Evolutionary conservation across 2,329 filamentous ascomycete species (phyloP).

Genomic region (Fusarium buxicola): DNA sequence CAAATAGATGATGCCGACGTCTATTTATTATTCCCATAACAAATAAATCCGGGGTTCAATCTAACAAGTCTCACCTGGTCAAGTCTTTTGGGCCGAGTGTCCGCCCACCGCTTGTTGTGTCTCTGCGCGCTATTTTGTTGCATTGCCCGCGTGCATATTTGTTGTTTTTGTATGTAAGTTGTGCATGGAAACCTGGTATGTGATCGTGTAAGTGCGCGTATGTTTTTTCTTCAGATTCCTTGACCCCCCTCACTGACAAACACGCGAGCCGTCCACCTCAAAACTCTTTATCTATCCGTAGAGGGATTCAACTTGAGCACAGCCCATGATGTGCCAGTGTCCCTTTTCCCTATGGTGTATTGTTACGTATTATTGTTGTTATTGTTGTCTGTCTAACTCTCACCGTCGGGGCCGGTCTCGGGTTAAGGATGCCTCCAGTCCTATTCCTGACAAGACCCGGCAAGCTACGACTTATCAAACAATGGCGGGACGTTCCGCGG

Average conservation of each 20-base stretch:
- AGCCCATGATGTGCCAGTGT: too few species aligned
- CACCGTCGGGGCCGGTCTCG: conserved; percentile 6
- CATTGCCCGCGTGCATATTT: conserved; percentile 28
- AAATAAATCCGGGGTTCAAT: neutral
- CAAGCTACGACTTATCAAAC: conserved; percentile 19
- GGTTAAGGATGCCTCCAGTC: conserved; percentile 8
- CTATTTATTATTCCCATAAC: conserved; percentile 5
- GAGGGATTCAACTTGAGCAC: neutral
- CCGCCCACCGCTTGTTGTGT: conserved; percentile 14
- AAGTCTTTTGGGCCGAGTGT: neutral
- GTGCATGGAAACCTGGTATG: conserved; percentile 13
- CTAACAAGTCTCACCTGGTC: neutral
- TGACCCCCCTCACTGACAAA: conserved; percentile 1
- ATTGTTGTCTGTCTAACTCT: neutral
- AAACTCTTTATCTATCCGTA: neutral
- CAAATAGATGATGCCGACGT: neutral
- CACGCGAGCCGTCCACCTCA: neutral
- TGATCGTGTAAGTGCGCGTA: conserved; percentile 6
- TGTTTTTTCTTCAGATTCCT: neutral
- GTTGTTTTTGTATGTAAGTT: conserved; percentile 28
- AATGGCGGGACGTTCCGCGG: conserved; percentile 42
- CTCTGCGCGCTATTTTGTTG: conserved; percentile 23
- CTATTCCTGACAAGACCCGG: conserved; percentile 4
- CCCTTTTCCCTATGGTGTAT: neutral
- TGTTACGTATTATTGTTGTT: conserved; percentile 1